These are phyloP conservation scores for Trypanosoma theileri DNA, from an alignment of 208 protist species.

Conservation along the genomic window DNA sequence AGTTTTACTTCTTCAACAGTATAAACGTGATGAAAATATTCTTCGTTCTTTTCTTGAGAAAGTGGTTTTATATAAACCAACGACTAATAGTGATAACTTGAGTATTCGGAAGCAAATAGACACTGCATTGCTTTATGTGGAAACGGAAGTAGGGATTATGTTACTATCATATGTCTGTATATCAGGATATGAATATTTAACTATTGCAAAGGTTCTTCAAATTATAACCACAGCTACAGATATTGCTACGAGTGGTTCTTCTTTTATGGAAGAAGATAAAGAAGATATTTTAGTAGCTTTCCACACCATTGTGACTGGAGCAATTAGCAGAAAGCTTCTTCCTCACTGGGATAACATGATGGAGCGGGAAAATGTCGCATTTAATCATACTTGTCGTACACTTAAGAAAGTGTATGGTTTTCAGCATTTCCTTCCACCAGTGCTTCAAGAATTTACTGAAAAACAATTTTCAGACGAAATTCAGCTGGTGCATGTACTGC, in stretches of 20 bases:
- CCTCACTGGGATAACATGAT: conserved; percentile 17
- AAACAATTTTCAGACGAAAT: neutral
- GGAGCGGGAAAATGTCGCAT: conserved; percentile 7
- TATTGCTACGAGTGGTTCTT: neutral
- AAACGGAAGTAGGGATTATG: conserved; percentile 21
- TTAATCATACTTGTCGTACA: conserved; percentile 8
- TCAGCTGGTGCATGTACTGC: neutral
- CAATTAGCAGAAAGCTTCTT: conserved; percentile 4
- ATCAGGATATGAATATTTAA: conserved; percentile 11
- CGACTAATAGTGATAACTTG: neutral
- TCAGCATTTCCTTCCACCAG: conserved; percentile 5
- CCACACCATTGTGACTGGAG: conserved; percentile 10
- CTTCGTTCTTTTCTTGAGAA: conserved; percentile 12
- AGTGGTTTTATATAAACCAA: neutral
- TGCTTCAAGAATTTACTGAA: neutral
- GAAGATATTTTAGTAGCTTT: conserved; percentile 15
- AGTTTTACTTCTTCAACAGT: neutral
- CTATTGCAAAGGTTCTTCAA: conserved; percentile 14
- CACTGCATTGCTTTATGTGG: conserved; percentile 12
- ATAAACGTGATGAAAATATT: conserved; percentile 7
- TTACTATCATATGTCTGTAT: conserved; percentile 14
- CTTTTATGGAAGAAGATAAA: conserved; percentile 6
- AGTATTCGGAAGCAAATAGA: conserved; percentile 4
- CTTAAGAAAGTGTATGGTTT: conserved; percentile 5
- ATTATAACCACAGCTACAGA: conserved; percentile 7